Conservation (phyloP, 345 rosid genomes). For the Syzygium aqueum region DNA sequence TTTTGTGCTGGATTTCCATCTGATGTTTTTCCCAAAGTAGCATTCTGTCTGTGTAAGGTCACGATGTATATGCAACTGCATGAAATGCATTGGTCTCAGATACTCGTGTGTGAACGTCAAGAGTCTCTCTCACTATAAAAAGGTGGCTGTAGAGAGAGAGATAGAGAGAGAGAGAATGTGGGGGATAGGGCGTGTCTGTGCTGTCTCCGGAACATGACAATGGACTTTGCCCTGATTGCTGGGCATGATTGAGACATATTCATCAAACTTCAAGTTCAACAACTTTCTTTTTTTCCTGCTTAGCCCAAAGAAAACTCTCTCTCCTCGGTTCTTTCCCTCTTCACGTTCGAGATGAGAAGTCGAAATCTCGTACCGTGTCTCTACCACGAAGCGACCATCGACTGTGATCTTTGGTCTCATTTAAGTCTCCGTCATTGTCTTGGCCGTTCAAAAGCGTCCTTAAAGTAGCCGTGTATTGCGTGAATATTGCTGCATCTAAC, state of each 20-base stretch:
- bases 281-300: not conserved
- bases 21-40: not conserved
- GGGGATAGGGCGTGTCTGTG: conserved; percentile 13
- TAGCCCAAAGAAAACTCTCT: not conserved
- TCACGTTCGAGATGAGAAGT: not conserved
- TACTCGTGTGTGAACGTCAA: not conserved
- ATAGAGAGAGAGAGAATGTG: not conserved
- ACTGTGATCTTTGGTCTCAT: not conserved
- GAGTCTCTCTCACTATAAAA: not conserved
- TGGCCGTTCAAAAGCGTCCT: not conserved
- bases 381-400: not conserved
- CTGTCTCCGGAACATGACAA: conserved; percentile 50
- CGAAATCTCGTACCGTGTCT: not conserved
- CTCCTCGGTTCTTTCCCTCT: not conserved
- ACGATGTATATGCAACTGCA: not conserved
- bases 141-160: not conserved
- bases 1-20: not conserved
- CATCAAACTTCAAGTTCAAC: conserved; percentile 5
- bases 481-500: not conserved
- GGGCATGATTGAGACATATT: conserved; percentile 33
- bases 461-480: not conserved
- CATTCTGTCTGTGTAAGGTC: not conserved
- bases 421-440: not conserved
- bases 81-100: not conserved
- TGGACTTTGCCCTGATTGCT: conserved; percentile 21